Evolutionary conservation across 768 basidiomycete genomes (phyloP).

Genomic region (Termitomyces sp.): DNA sequence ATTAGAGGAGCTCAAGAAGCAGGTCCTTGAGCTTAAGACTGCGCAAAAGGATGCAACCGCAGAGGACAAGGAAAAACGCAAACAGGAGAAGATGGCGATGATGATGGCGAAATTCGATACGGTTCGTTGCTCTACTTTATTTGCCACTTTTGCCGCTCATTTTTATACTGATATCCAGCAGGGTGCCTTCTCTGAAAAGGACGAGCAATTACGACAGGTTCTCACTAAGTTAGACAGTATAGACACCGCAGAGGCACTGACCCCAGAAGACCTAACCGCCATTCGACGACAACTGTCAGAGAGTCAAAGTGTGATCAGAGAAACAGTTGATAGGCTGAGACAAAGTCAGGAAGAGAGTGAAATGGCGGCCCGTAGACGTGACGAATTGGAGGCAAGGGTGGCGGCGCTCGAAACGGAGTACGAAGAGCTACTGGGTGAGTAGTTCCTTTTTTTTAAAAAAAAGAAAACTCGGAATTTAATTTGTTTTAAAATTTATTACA

Average conservation of each 20-base stretch:
- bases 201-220: slow-evolving; percentile 84
- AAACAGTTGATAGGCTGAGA: slow-evolving; percentile 84
- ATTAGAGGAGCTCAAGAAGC: slow-evolving; percentile 83
- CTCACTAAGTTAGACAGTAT: slow-evolving; percentile 81
- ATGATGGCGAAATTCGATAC: slow-evolving; percentile 99
- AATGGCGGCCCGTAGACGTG: slow-evolving; percentile 71
- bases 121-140: slow-evolving; percentile 40
- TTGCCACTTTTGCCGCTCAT: background rate
- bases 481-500: slow-evolving; percentile 6
- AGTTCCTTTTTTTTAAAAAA: slow-evolving; percentile 3
- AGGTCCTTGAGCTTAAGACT: slow-evolving; percentile 71
- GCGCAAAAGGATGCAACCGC: slow-evolving; percentile 81
- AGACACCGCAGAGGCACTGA: slow-evolving; percentile 61
- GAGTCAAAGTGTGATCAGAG: slow-evolving; percentile 78
- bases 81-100: slow-evolving; percentile 98
- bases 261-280: slow-evolving; percentile 73
- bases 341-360: slow-evolving; percentile 93
- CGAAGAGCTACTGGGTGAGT: slow-evolving; percentile 89
- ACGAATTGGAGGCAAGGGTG: slow-evolving; percentile 84
- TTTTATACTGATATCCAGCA: slow-evolving; percentile 42
- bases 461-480: background rate
- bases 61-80: slow-evolving; percentile 98
- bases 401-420: slow-evolving; percentile 86
- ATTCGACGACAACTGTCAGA: slow-evolving; percentile 87
- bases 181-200: slow-evolving; percentile 93